A percentile compares a stretch with the other conserved stretches of the same genome.
Evolutionary conservation across 768 basidiomycete species (phyloP).

Genomic region (Mycena chlorophos): DNA sequence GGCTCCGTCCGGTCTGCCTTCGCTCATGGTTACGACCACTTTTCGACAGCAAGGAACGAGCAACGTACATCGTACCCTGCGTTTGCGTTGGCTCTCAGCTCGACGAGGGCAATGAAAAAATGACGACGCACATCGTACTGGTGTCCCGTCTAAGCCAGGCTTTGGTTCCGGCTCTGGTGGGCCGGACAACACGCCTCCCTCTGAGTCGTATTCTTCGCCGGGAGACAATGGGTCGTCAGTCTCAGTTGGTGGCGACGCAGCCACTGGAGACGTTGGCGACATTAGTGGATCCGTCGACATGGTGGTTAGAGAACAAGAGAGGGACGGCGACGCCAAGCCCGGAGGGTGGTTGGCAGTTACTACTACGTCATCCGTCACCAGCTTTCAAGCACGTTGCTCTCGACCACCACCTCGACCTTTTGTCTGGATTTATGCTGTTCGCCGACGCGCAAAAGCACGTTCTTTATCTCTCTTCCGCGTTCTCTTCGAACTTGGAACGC

Average conservation of each 20-base stretch:
- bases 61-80: slow-evolving; percentile 83
- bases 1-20: slow-evolving; percentile 83
- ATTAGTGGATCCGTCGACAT: not conserved
- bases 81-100: slow-evolving; percentile 5
- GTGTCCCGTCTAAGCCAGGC: slow-evolving; percentile 75
- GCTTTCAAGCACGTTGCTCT: too few relatives aligned
- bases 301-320: not conserved
- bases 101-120: not conserved
- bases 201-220: slow-evolving; percentile 58
- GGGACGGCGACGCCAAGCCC: too few relatives aligned
- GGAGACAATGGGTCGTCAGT: not conserved
- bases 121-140: slow-evolving; percentile 73
- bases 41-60: slow-evolving; percentile 1
- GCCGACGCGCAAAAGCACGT: too few relatives aligned
- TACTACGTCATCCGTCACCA: too few relatives aligned
- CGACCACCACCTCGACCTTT: too few relatives aligned
- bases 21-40: not conserved
- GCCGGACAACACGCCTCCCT: slow-evolving; percentile 44
- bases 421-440: too few relatives aligned
- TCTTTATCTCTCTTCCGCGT: too few relatives aligned
- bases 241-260: not conserved
- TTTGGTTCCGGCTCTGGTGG: slow-evolving; percentile 60
- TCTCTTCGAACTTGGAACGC: too few relatives aligned
- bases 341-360: too few relatives aligned
- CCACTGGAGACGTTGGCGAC: not conserved